Evolutionary conservation across 2,329 filamentous ascomycete species (phyloP).

Genomic region (Chaetothyriales sp.): DNA sequence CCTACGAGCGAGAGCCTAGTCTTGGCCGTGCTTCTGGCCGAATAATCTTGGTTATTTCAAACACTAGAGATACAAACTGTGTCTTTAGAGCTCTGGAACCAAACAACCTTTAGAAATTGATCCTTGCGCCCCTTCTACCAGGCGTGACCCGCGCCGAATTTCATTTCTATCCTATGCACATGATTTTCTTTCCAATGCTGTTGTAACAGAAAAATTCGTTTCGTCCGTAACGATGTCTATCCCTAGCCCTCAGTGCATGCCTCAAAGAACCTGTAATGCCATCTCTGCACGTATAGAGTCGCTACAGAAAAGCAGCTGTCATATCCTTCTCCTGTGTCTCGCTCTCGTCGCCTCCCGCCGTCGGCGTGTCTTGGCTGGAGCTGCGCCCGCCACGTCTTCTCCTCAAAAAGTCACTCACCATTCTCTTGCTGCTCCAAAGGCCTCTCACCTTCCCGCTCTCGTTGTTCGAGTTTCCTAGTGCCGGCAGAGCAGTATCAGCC

Average conservation of each 20-base stretch:
- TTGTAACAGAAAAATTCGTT: not conserved
- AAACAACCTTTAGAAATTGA: too few relatives aligned
- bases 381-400: slow-evolving; percentile 4
- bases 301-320: not conserved
- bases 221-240: not conserved
- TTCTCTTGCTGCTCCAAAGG: slow-evolving; percentile 12
- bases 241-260: not conserved
- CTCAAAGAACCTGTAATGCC: not conserved
- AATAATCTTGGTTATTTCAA: too few relatives aligned
- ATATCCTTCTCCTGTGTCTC: not conserved
- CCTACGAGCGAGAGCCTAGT: too few relatives aligned
- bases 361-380: not conserved
- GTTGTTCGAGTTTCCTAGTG: slow-evolving; percentile 2
- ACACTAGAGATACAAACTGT: too few relatives aligned
- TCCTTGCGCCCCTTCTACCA: too few relatives aligned
- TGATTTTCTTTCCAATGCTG: not conserved
- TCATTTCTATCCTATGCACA: not conserved
- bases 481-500: slow-evolving; percentile 4
- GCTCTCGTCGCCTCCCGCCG: too few relatives aligned
- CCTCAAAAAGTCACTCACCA: slow-evolving; percentile 19
- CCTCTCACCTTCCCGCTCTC: slow-evolving; percentile 1
- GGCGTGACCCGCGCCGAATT: too few relatives aligned
- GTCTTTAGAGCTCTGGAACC: too few relatives aligned
- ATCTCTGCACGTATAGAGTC: not conserved
- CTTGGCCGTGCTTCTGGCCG: too few relatives aligned